Evolutionary conservation across 805 yeast species (phyloP).

Genomic region (Candida piceae): DNA sequence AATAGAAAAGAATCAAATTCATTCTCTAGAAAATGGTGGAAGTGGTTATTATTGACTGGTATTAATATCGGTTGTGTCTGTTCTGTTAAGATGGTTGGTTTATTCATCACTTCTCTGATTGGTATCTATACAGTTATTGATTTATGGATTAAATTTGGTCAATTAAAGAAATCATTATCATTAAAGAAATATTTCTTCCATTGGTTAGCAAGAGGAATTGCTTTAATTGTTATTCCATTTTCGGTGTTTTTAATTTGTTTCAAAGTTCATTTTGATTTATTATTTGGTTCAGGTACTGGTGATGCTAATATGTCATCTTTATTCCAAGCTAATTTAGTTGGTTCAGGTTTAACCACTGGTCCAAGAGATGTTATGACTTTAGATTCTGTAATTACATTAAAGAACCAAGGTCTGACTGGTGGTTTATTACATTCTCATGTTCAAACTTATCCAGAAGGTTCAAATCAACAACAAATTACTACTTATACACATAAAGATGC

Average conservation of each 20-base stretch:
- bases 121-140: constrained; percentile 89
- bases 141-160: constrained; percentile 87
- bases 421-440: constrained; percentile 83
- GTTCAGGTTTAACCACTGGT: constrained; percentile 58
- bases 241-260: constrained; percentile 59
- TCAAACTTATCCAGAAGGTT: constrained; percentile 85
- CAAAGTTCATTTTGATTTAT: constrained; percentile 70
- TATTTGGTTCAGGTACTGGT: constrained; percentile 77
- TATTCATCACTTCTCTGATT: constrained; percentile 79
- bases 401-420: constrained; percentile 68
- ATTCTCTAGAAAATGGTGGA: constrained; percentile 85
- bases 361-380: constrained; percentile 57
- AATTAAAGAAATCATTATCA: constrained; percentile 40
- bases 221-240: constrained; percentile 61
- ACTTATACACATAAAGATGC: constrained; percentile 85
- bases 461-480: constrained; percentile 91
- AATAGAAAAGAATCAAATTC: constrained; percentile 39
- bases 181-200: constrained; percentile 49
- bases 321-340: constrained; percentile 80
- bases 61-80: constrained; percentile 83
- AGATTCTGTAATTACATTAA: constrained; percentile 59
- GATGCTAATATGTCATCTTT: constrained; percentile 87
- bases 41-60: constrained; percentile 84
- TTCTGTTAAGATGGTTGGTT: constrained; percentile 95
- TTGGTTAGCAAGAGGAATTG: constrained; percentile 62